Evolutionary conservation across 176 grass and related monocot genomes (phyloP).

Genomic region (Phoenix dactylifera): DNA sequence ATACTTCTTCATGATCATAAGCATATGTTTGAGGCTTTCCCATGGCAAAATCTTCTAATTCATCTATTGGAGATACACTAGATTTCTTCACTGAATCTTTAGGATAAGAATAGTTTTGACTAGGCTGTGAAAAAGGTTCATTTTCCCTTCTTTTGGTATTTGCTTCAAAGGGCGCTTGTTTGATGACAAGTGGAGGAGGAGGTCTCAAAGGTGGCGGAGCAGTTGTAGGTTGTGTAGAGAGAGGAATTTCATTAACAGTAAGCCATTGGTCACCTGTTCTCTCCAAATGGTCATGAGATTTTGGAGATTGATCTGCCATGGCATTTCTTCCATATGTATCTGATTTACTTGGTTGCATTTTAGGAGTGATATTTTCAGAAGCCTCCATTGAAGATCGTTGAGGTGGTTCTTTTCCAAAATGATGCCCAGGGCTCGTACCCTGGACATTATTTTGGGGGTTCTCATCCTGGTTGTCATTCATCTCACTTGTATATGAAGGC

Average conservation of each 20-base stretch:
- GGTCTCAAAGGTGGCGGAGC: slow-evolving; percentile 76
- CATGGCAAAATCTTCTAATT: slow-evolving; percentile 53
- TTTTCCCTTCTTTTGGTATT: slow-evolving; percentile 33
- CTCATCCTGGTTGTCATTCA: slow-evolving; percentile 33
- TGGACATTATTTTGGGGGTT: slow-evolving; percentile 22
- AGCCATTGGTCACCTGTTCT: slow-evolving; percentile 79
- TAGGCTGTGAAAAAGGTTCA: slow-evolving; percentile 20
- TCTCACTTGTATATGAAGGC: slow-evolving; percentile 40
- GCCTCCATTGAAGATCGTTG: slow-evolving; percentile 37
- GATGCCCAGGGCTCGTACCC: slow-evolving; percentile 36
- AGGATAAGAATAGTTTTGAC: slow-evolving; percentile 37
- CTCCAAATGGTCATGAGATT: slow-evolving; percentile 40
- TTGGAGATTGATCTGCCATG: slow-evolving; percentile 46
- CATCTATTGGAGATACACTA: slow-evolving; percentile 53
- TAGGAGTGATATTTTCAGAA: slow-evolving; percentile 32
- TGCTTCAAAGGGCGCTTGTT: slow-evolving; percentile 17
- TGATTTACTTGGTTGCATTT: slow-evolving; percentile 41
- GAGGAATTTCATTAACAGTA: slow-evolving; percentile 92
- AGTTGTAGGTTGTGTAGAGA: slow-evolving; percentile 74
- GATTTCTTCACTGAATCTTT: slow-evolving; percentile 37
- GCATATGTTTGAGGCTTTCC: slow-evolving; percentile 42
- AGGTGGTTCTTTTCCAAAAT: slow-evolving; percentile 37
- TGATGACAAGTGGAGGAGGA: slow-evolving; percentile 51
- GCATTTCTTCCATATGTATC: slow-evolving; percentile 36
- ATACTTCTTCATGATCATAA: slow-evolving; percentile 35